A percentile compares a stretch with the other conserved stretches of the same genome.
Evolutionary conservation across 495 filamentous ascomycete species (phyloP).

Genomic region (Talaromyces liani): DNA sequence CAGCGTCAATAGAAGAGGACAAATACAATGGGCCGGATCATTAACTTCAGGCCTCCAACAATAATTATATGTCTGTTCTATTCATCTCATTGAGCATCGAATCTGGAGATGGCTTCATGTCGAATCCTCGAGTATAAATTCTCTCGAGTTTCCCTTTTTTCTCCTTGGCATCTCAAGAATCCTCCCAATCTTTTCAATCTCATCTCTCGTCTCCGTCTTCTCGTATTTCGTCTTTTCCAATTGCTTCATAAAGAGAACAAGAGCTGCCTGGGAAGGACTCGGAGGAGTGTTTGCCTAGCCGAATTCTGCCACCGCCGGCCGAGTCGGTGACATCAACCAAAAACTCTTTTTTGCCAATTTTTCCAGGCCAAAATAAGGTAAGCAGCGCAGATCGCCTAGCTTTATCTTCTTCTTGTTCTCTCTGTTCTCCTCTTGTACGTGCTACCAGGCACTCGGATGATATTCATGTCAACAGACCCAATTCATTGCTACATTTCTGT

Average conservation of each 20-base stretch:
- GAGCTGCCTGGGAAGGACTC: not conserved
- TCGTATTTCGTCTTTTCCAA: not conserved
- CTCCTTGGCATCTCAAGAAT: not conserved
- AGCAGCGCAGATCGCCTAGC: not conserved
- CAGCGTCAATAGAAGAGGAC: not conserved
- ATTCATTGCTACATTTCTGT: not conserved
- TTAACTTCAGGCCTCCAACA: not conserved
- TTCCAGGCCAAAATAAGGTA: not conserved
- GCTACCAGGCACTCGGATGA: not conserved
- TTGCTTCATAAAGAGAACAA: not conserved
- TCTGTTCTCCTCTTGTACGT: not conserved
- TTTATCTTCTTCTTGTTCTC: not conserved
- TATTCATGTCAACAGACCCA: not conserved
- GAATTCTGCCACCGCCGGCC: not conserved
- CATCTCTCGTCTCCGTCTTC: not conserved
- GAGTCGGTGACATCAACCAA: constrained; percentile 2
- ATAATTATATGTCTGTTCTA: not conserved
- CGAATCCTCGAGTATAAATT: not conserved
- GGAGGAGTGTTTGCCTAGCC: not conserved
- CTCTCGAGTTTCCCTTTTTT: not conserved
- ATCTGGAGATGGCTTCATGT: not conserved
- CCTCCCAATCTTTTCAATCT: too few species aligned
- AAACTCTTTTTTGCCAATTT: constrained; percentile 1
- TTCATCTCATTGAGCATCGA: not conserved
- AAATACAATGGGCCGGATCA: not conserved